Conservation (phyloP, 305 asterid genomes). For the Striga hermonthica region DNA sequence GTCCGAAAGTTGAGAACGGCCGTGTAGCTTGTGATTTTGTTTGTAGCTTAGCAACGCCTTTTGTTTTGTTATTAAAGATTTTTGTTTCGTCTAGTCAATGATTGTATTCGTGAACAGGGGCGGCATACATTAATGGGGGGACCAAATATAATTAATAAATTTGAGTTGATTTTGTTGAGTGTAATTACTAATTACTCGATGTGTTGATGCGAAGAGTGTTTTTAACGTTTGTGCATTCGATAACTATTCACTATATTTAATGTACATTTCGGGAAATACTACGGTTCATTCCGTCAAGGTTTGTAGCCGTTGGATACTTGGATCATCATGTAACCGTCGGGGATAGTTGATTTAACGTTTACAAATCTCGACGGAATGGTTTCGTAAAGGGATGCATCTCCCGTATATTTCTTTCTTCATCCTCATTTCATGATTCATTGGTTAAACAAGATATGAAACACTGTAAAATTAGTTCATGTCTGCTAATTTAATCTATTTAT, state of each 20-base stretch:
- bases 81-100: slow-evolving; percentile 31
- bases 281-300: too few relatives aligned
- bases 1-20: slow-evolving; percentile 32
- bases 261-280: too few relatives aligned
- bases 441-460: not conserved
- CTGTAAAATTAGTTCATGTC: not conserved
- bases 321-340: too few relatives aligned
- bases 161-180: slow-evolving; percentile 16
- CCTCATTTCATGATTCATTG: not conserved
- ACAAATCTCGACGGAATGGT: too few relatives aligned
- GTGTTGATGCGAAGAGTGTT: not conserved
- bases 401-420: too few relatives aligned
- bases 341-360: too few relatives aligned
- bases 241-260: not conserved
- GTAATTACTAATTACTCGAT: not conserved
- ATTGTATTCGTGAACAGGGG: slow-evolving; percentile 37
- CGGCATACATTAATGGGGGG: slow-evolving; percentile 25
- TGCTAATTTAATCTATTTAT: slow-evolving; percentile 36
- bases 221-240: not conserved
- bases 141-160: slow-evolving; percentile 27
- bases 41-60: slow-evolving; percentile 37
- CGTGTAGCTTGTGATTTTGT: slow-evolving; percentile 36
- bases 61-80: not conserved
- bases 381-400: too few relatives aligned
- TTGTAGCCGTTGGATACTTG: too few relatives aligned